Base-by-base conservation (phyloP, 2,329 filamentous ascomycete genomes). In the Colletotrichum navitas region DNA sequence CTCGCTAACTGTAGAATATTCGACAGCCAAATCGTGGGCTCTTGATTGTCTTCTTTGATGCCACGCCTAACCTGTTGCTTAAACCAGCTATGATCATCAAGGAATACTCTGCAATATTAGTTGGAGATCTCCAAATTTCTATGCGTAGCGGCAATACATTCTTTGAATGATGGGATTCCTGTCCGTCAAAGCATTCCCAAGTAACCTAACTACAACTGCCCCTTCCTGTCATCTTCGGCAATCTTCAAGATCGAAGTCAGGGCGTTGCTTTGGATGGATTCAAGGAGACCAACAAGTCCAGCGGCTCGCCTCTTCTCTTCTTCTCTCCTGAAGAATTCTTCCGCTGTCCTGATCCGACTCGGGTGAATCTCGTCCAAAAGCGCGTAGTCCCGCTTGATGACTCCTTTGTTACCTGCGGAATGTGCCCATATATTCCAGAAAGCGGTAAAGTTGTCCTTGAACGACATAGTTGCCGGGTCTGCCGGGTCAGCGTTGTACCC, bases 301-400 rank as follows among this genome's bases (percentile, higher is more conserved):
- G 70, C 36, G 45, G 70, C 58, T 54, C 73, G 59, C 0, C 76
- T 77, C 74, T 77, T 80, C 56, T 82, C 75, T 41, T 85, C 79
- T 74, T 84, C 81, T 10, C 73, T 75, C 4, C 76, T 72, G 58
- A 88, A 84, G 80, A 84, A 89, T 72, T 88, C 82, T 74, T 86
- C 85, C 0, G 81, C 84, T 43, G 78, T 84, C 75, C 77, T 82
- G 66, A 87, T 83, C n/a, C 87, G 79, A 1, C 75, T 75, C 0
- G 87, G 86, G 75, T 85, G 81, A 60, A 89, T 88, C 77, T 85
- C 81, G 74, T 88, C 86, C 52, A 89, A 76, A 24, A 88, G 72
- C 18, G 74, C 78, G 74, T 87, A 87, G 74, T 89, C 83, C 61
- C 85, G 80, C 69, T 76, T 76, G 1, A 87, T 74, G 6, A 87